Conservation (phyloP, 139 green algal genomes). For the Closterium sp. region DNA sequence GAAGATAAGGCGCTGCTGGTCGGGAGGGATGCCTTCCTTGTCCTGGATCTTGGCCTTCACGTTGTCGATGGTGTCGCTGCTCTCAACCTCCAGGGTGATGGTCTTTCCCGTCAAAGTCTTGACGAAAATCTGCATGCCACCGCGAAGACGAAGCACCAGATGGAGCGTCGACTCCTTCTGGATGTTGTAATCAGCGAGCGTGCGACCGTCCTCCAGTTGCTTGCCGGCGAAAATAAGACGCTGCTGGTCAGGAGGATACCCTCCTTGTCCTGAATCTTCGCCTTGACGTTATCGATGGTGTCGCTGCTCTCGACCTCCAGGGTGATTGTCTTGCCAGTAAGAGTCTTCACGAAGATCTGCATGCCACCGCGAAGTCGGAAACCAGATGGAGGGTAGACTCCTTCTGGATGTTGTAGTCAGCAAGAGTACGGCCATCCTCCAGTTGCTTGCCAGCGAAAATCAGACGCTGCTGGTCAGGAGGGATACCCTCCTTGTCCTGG, state of each 20-base stretch:
- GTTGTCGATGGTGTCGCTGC: constrained; percentile 56
- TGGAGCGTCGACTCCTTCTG: constrained; percentile 84
- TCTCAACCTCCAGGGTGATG: constrained; percentile 37
- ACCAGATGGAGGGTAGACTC: constrained; percentile 57
- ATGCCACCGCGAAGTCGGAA: constrained; percentile 77
- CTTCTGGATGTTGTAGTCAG: too few relatives aligned
- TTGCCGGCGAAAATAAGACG: constrained; percentile 90
- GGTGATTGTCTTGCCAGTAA: constrained; percentile 54
- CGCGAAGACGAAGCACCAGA: constrained; percentile 76
- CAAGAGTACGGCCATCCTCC: too few relatives aligned
- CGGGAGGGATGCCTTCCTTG: constrained; percentile 78
- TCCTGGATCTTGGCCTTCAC: constrained; percentile 69
- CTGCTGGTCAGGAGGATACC: constrained; percentile 86
- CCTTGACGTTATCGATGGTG: constrained; percentile 58
- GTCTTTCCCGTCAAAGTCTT: constrained; percentile 47
- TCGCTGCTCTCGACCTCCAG: constrained; percentile 53
- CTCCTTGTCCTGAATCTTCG: constrained; percentile 61
- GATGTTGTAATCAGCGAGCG: constrained; percentile 92
- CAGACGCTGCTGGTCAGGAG: too few relatives aligned
- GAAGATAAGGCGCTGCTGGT: constrained; percentile 97
- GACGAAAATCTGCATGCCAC: constrained; percentile 64
- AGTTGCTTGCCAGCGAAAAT: too few relatives aligned
- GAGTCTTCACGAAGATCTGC: constrained; percentile 61
- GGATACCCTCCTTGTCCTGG: too few relatives aligned
- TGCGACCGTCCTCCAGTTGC: constrained; percentile 89